Percentiles rank a stretch among this genome's conserved stretches.
phyloP scores from a whole-genome alignment of 345 rosid genomes.

The Gossypium turneri region DNA sequence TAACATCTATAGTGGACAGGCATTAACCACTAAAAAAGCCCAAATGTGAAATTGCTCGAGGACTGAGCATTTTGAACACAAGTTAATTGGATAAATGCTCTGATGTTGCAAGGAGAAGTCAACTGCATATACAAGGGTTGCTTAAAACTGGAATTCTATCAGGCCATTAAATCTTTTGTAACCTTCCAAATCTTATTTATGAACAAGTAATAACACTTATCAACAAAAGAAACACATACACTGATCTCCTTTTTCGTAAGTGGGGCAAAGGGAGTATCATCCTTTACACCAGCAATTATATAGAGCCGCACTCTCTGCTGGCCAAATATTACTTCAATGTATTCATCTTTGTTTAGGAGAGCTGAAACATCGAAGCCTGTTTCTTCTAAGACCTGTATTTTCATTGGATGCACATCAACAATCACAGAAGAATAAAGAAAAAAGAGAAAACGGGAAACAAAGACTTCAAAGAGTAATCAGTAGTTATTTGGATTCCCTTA shows the following conservation, averaged over 20 bases:
- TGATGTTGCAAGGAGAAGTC: background rate
- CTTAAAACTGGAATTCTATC: background rate
- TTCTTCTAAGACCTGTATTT: slow-evolving; percentile 82
- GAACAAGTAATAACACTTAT: slow-evolving; percentile 1
- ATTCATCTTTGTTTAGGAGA: slow-evolving; percentile 75
- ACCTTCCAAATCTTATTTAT: background rate
- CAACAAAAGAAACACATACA: slow-evolving; percentile 46
- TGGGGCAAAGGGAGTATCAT: slow-evolving; percentile 91
- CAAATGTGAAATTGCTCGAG: background rate
- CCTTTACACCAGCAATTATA: slow-evolving; percentile 84
- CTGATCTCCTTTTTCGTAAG: slow-evolving; percentile 97
- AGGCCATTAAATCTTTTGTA: background rate
- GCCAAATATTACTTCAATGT: slow-evolving; percentile 79
- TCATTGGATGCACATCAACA: slow-evolving; percentile 10
- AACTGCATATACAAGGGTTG: background rate
- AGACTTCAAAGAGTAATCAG: background rate
- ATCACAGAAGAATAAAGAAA: background rate
- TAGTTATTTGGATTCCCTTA: background rate
- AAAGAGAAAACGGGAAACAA: background rate
- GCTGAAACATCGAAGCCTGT: slow-evolving; percentile 88
- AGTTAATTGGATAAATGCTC: background rate
- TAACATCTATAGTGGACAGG: background rate
- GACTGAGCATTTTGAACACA: background rate
- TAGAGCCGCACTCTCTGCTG: slow-evolving; percentile 96
- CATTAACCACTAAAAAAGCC: background rate